Evolutionary conservation across 768 basidiomycete genomes (phyloP), one percentile per base, ranked within the genome.

Genomic region (Suillus cothurnatus): DNA sequence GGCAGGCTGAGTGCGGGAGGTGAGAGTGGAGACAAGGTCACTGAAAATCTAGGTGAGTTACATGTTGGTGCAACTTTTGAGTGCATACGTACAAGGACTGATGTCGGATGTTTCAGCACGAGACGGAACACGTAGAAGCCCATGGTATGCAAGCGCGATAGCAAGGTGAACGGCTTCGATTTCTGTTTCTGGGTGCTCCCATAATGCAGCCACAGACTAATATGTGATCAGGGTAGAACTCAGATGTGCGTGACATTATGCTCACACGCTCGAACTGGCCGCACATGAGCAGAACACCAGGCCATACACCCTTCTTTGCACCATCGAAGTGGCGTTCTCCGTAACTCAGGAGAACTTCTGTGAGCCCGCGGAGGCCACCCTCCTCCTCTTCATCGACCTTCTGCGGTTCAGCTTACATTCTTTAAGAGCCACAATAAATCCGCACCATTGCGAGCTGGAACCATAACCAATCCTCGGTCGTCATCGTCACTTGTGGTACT

Each of bases 381-480:
- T 89, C 88, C 68, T 93, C 92, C 36, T 93, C 90, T 72, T 94
- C 92, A 66, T 94, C 92, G 26, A 92, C 84, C 90, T 91, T 21
- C 43, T 17, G 64, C 36, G 34, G 23, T 11, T 59, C 19, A 41
- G 58, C 39, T 19, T 21, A 41, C n/a, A 21, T 71, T 19, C 59
- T 56, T 41, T 34, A 21, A 14, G 41, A 38, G 6, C 47, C 34
- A 63, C 45, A 19, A 0, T 21, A 63, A 43, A 6, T 9, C 68
- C 80, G 36, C 57, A 88, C 92, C 87, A 98, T 91, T 1, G 90
- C 84, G 17, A 99, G 84, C 79, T 99, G 96, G 81, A 96, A 90
- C 97, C 97, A 99, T 41, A 98, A 81, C 97, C 97, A 99, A 76
- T 99, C 97, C 74, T 98, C 97, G 2, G 94, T 95, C 1, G 95